phyloP scores from a whole-genome alignment of 2,329 filamentous ascomycete species.

The Triangularia setosa region DNA sequence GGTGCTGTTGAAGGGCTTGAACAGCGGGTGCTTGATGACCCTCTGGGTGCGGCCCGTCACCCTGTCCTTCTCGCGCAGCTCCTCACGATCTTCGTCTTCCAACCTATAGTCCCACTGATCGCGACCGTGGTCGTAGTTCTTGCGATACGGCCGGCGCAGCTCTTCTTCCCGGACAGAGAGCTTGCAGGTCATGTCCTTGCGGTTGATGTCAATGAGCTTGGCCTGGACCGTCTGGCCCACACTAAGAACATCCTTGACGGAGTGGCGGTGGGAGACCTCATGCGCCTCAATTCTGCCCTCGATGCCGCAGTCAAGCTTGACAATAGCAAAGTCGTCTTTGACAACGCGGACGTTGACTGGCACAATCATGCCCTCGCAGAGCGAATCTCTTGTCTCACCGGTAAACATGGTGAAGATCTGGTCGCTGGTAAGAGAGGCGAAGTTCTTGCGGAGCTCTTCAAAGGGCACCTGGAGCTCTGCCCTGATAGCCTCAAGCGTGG shows the following conservation, averaged over 20 bases:
- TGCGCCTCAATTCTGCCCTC: conserved; percentile 82
- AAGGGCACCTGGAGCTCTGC: conserved; percentile 90
- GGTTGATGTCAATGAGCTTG: conserved; percentile 83
- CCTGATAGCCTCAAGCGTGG: conserved; percentile 92
- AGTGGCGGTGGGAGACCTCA: conserved; percentile 71
- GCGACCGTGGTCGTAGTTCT: conserved; percentile 65
- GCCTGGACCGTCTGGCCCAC: conserved; percentile 81
- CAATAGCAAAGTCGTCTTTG: conserved; percentile 89
- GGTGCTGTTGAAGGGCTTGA: conserved; percentile 85
- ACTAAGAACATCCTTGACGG: conserved; percentile 69
- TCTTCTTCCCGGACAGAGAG: conserved; percentile 80
- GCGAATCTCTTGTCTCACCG: conserved; percentile 79
- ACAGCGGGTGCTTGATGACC: conserved; percentile 96
- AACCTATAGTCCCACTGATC: conserved; percentile 84
- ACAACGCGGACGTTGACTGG: conserved; percentile 84
- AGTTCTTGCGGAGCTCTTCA: conserved; percentile 85
- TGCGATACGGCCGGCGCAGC: conserved; percentile 68
- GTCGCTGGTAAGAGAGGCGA: conserved; percentile 63
- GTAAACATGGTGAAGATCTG: conserved; percentile 97
- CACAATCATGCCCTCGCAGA: conserved; percentile 88
- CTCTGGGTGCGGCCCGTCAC: conserved; percentile 80
- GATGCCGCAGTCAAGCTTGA: conserved; percentile 88
- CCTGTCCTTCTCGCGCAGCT: conserved; percentile 80
- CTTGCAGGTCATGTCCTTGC: conserved; percentile 78
- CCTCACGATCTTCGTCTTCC: conserved; percentile 77